A percentile compares a stretch with the other conserved stretches of the same genome.
These are phyloP conservation scores for Iris macrosiphon DNA, from an alignment of 106 monocot species.

Conservation along the genomic window DNA sequence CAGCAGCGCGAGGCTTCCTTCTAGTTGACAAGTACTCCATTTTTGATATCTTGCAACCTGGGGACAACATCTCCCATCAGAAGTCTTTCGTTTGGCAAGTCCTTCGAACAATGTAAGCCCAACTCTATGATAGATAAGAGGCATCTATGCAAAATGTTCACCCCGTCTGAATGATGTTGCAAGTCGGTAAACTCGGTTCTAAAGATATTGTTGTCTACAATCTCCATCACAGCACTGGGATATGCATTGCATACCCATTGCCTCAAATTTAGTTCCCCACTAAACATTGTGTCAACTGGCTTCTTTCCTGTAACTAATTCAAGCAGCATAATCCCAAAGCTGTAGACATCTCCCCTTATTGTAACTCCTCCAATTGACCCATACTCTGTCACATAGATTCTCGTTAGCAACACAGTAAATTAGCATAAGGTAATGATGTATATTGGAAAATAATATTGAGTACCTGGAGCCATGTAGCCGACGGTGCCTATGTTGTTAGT, in stretches of 20 bases:
- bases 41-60: background rate
- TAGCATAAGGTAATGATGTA: no score
- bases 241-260: background rate
- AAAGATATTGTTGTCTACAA: background rate
- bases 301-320: background rate
- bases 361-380: background rate
- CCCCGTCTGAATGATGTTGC: background rate
- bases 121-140: background rate
- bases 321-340: background rate
- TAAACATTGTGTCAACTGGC: constrained; percentile 1
- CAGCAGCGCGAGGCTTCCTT: no score
- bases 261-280: background rate
- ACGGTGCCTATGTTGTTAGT: background rate
- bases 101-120: background rate
- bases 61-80: background rate
- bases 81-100: background rate
- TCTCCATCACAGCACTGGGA: background rate
- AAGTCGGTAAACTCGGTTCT: background rate
- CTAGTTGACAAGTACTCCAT: background rate
- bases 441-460: no score
- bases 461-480: constrained; percentile 13
- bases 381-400: no score
- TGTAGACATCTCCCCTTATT: background rate
- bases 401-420: no score
- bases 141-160: background rate